Percentiles rank a stretch among this genome's conserved stretches.
Conservation (phyloP, 768 basidiomycete species). For the Mycena capillaripes region DNA sequence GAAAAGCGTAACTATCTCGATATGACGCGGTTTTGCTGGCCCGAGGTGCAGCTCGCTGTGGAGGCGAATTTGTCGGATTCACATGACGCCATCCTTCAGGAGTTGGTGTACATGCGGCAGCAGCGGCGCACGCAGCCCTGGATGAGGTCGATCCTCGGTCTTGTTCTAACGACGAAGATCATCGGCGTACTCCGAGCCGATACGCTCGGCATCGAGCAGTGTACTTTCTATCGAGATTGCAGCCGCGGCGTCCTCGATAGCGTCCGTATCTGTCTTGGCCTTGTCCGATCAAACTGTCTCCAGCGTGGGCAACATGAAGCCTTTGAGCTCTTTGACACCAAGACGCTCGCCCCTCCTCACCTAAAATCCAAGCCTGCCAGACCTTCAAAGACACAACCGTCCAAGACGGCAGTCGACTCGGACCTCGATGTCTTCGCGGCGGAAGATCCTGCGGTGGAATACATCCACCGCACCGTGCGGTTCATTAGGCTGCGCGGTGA, state of each 20-base stretch:
- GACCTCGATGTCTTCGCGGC: not conserved
- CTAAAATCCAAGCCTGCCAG: not conserved
- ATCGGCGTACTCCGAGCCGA: slow-evolving; percentile 22
- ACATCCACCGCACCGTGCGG: slow-evolving; percentile 19
- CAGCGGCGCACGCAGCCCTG: slow-evolving; percentile 28
- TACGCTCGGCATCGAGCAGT: slow-evolving; percentile 19
- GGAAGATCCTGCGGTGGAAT: slow-evolving; percentile 14
- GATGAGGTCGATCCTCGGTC: slow-evolving; percentile 18
- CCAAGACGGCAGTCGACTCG: not conserved
- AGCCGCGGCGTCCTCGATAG: slow-evolving; percentile 24
- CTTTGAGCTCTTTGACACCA: slow-evolving; percentile 14
- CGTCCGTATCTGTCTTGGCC: slow-evolving; percentile 15
- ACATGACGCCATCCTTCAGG: slow-evolving; percentile 7
- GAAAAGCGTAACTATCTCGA: not conserved
- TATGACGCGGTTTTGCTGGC: slow-evolving; percentile 19
- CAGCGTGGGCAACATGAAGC: slow-evolving; percentile 27
- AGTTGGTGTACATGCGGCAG: slow-evolving; percentile 18
- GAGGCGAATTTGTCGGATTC: not conserved
- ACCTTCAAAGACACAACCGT: not conserved
- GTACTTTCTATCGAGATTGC: slow-evolving; percentile 7
- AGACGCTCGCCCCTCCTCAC: slow-evolving; percentile 15
- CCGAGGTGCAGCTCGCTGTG: slow-evolving; percentile 2
- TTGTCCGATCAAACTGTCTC: slow-evolving; percentile 7
- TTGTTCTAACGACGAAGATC: slow-evolving; percentile 14
- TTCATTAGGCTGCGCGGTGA: slow-evolving; percentile 13